Percentiles rank a stretch among this genome's conserved stretches.
These are phyloP conservation scores for Coprinellus micaceus DNA, from an alignment of 768 basidiomycete genomes.

Conservation along the genomic window DNA sequence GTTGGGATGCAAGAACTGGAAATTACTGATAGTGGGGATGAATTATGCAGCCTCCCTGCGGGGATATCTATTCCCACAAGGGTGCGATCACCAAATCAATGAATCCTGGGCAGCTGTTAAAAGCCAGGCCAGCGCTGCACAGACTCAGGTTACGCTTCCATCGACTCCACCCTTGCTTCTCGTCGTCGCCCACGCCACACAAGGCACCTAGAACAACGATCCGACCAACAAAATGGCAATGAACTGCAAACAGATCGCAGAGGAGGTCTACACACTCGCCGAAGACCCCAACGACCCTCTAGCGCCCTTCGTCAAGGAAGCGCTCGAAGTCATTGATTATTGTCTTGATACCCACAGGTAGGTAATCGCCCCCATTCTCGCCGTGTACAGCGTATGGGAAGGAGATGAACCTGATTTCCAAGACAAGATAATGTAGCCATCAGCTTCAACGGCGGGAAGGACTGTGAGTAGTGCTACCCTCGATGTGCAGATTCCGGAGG, in stretches of 20 bases:
- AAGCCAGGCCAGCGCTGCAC: background rate
- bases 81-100: background rate
- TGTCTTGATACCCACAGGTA: slow-evolving; percentile 80
- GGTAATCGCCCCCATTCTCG: slow-evolving; percentile 31
- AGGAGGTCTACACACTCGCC: slow-evolving; percentile 62
- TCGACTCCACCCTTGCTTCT: background rate
- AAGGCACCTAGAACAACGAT: background rate
- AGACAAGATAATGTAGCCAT: slow-evolving; percentile 74
- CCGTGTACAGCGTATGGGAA: background rate
- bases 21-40: too few species aligned
- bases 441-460: slow-evolving; percentile 98
- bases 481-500: background rate
- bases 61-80: too few species aligned
- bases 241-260: slow-evolving; percentile 50
- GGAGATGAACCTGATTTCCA: slow-evolving; percentile 18
- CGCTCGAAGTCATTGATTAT: slow-evolving; percentile 75
- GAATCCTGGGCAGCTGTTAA: background rate
- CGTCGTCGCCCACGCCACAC: background rate
- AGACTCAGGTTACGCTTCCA: too few species aligned
- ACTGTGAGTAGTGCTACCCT: slow-evolving; percentile 59
- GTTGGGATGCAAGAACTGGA: too few species aligned
- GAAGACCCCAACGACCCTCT: slow-evolving; percentile 46
- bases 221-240: slow-evolving; percentile 21
- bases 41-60: too few species aligned
- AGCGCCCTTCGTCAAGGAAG: slow-evolving; percentile 65